These are phyloP conservation scores for Spiraea crenata DNA, from an alignment of 331 rosid genomes.

Conservation along the genomic window DNA sequence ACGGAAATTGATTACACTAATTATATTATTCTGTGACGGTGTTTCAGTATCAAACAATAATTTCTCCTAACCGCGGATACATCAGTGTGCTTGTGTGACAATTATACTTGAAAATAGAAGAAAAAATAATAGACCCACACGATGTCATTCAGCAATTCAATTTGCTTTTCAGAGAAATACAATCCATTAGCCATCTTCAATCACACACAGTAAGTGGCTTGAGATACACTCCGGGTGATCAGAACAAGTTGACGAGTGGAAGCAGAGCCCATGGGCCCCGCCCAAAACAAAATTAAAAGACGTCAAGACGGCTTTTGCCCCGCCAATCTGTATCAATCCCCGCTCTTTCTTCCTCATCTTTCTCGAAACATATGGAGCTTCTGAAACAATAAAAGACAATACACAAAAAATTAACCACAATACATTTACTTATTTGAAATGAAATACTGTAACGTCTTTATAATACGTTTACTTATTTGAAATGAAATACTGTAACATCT, in stretches of 20 bases:
- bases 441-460: no score
- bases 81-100: no score
- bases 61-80: no score
- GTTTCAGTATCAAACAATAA: no score
- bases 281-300: background rate
- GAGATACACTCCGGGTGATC: background rate
- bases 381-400: background rate
- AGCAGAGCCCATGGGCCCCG: constrained; percentile 7
- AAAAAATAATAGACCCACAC: background rate
- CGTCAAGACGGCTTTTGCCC: background rate
- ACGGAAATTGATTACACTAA: no score
- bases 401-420: no score
- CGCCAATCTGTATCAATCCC: background rate
- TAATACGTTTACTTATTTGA: no score
- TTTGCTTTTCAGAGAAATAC: background rate
- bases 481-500: no score
- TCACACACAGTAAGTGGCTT: background rate
- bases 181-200: background rate
- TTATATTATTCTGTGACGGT: no score
- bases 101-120: background rate
- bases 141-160: background rate
- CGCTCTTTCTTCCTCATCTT: background rate
- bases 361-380: background rate
- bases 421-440: no score
- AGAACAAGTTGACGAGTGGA: constrained; percentile 19